Base-by-base conservation (phyloP, 768 basidiomycete species). In the Phanerochaete carnosa region DNA sequence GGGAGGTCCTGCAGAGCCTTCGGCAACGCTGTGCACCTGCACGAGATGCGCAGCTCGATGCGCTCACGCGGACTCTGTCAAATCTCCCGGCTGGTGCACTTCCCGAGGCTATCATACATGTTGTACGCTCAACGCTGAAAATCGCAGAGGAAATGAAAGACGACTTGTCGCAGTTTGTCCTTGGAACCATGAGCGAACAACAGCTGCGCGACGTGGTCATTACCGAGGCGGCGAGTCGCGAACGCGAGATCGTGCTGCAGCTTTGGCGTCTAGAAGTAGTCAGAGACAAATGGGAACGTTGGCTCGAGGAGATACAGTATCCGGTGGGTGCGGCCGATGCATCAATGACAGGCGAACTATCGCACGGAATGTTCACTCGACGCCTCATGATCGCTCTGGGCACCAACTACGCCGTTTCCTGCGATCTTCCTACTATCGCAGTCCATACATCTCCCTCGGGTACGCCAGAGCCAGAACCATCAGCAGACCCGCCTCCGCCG, bases 11-110 rank as follows among this genome's bases (percentile, higher is more conserved):
- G 12, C 49, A 62, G 7, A 76, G 79, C 26, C 73, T 91, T 13
- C 79, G 79, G 19, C 70, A 83, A 66, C 83, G 89, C 50, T 90
- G 88, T 55, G 87, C 89, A 1, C 89, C 90, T 6, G 74, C 80
- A 19, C 80, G 88, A 35, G 90, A 92, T 64, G 64, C 73, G 13
- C 73, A 77, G 26, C 73, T 90, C 19, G 83, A 87, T 58, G 64
- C 67, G 2, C 67, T 87, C 45, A 67, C 79, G 57, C 64, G 59
- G 49, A 19, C 62, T 45, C 65, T 83, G n/a, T 70, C 73, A 49
- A 72, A 76, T 61, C 59, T 69, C n/a, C 66, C 70, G 28, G 37
- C 63, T 16, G 45, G 43, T 7, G 64, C 69, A 11, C 75, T 87
- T 4, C 83, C 88, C 8, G 65, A 68, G 35, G 70, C 83, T 1